Evolutionary conservation across 176 grass and related monocot genomes (phyloP).

Genomic region (Otatea glauca): DNA sequence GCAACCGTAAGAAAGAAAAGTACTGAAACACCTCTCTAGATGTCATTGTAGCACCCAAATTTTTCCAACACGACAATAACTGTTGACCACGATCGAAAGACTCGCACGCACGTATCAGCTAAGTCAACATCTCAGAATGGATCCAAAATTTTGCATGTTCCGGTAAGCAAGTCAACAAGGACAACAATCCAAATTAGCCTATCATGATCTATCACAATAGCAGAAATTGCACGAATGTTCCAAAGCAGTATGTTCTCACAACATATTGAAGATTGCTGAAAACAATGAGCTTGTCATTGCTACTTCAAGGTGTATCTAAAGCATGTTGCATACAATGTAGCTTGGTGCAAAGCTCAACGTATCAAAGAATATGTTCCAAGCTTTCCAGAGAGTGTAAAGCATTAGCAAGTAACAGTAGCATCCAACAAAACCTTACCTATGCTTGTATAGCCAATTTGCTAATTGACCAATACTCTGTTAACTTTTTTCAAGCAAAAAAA

Average conservation of each 20-base stretch:
- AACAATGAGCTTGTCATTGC: background rate
- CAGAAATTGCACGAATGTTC: background rate
- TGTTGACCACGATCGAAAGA: too few relatives aligned
- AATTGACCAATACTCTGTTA: background rate
- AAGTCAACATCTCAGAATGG: background rate
- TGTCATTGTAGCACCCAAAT: background rate
- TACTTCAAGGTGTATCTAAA: background rate
- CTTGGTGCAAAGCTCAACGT: background rate
- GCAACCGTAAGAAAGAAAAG: too few relatives aligned
- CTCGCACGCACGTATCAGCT: background rate
- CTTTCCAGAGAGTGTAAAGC: background rate
- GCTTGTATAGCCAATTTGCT: background rate
- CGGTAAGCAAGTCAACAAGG: too few relatives aligned
- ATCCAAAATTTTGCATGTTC: background rate
- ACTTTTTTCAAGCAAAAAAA: background rate
- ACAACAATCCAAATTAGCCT: background rate
- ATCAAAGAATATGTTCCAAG: background rate
- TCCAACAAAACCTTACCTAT: background rate
- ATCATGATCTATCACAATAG: background rate
- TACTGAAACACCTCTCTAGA: too few relatives aligned
- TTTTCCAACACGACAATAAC: background rate
- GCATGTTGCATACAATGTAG: background rate
- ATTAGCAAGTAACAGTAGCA: background rate
- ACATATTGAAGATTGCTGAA: background rate
- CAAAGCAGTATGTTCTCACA: background rate